phyloP scores from a whole-genome alignment of 768 basidiomycete genomes.

The Russula abietina region DNA sequence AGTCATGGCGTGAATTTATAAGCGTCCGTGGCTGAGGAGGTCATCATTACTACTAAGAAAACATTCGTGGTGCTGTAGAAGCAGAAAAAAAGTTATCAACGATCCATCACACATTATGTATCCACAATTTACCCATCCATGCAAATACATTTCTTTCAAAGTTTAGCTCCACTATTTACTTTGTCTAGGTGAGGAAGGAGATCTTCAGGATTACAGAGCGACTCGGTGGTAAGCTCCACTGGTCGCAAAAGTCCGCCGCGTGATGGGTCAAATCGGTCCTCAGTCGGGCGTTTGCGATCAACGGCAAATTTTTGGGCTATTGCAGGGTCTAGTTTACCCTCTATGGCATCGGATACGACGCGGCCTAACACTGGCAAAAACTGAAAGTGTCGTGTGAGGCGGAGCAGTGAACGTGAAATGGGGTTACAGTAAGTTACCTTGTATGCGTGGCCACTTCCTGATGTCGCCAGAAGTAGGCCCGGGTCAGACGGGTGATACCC shows the following conservation, averaged over 20 bases:
- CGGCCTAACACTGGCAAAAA: constrained; percentile 83
- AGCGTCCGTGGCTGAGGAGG: constrained; percentile 53
- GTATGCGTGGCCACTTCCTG: constrained; percentile 83
- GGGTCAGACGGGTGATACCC: constrained; percentile 57
- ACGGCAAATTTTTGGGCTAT: constrained; percentile 59
- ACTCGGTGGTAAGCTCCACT: constrained; percentile 4
- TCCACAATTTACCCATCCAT: not conserved
- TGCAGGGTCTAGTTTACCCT: constrained; percentile 51
- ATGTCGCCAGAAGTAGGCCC: constrained; percentile 74
- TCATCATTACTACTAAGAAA: not conserved
- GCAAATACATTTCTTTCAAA: not conserved
- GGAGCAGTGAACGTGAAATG: not conserved
- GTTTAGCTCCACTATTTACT: constrained; percentile 8
- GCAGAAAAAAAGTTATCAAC: not conserved
- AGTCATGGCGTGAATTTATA: constrained; percentile 87
- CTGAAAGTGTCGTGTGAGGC: constrained; percentile 35
- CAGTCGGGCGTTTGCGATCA: constrained; percentile 36
- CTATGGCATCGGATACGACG: constrained; percentile 66
- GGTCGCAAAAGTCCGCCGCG: constrained; percentile 24
- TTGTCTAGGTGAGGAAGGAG: constrained; percentile 24
- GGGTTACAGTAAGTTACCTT: constrained; percentile 50
- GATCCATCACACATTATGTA: not conserved
- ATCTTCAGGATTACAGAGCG: constrained; percentile 18
- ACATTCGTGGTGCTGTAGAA: not conserved
- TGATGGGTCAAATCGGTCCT: constrained; percentile 35